Conservation (phyloP, 345 rosid species). For the Eucalyptus sp. region DNA sequence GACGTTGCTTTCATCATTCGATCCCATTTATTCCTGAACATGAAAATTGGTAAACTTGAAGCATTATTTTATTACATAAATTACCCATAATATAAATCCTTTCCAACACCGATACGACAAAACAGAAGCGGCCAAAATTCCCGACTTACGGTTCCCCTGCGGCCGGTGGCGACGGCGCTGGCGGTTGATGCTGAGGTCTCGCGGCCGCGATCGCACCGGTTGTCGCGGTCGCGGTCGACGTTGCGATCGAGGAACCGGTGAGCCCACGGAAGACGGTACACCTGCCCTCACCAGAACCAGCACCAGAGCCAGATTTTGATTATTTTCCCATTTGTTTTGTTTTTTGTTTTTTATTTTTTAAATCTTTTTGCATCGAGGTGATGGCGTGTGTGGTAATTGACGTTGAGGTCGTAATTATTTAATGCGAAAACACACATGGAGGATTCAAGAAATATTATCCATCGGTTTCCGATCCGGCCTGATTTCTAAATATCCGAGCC, state of each 20-base stretch:
- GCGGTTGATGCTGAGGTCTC: neutral
- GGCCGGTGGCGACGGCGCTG: neutral
- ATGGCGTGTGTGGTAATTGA: neutral
- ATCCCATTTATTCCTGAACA: neutral
- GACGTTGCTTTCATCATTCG: neutral
- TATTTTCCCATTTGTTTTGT: neutral
- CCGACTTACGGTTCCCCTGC: neutral
- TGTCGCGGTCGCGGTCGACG: neutral
- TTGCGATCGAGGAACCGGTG: neutral
- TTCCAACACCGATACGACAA: neutral
- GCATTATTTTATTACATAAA: neutral
- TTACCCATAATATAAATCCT: neutral
- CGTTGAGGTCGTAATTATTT: neutral
- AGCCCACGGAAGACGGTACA: too few relatives aligned
- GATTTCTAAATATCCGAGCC: accelerated
- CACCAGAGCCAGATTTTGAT: neutral
- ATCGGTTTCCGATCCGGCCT: accelerated
- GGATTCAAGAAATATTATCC: neutral
- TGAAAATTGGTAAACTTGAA: neutral
- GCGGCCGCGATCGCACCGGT: neutral
- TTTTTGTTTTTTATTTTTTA: too few relatives aligned
- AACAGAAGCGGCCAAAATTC: neutral
- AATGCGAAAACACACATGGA: neutral
- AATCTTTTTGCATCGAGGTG: neutral
- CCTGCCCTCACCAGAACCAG: neutral